These are phyloP conservation scores for Dittrichia graveolens DNA, from an alignment of 129 eudicot genomes.

Conservation along the genomic window DNA sequence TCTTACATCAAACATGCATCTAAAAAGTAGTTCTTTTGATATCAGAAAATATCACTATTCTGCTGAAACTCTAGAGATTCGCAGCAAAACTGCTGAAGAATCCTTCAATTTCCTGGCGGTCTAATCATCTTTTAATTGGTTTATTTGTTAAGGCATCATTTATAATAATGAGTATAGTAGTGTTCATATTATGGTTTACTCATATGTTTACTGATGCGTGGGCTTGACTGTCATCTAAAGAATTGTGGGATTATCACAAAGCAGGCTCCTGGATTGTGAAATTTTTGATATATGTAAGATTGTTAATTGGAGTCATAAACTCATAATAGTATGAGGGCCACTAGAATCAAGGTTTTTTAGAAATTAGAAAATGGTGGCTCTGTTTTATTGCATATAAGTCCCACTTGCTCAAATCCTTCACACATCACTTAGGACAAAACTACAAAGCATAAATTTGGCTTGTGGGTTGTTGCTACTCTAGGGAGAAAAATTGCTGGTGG, in stretches of 20 bases:
- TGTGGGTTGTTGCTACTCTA: slow-evolving; percentile 7
- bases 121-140: neutral
- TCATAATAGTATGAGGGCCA: no score
- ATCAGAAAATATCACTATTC: neutral
- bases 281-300: no score
- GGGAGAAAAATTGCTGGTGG: neutral
- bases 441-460: neutral
- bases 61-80: slow-evolving; percentile 3
- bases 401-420: no score
- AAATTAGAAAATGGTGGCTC: no score
- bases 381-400: no score
- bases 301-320: no score
- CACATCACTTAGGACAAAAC: neutral
- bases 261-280: no score
- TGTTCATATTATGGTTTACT: slow-evolving; percentile 3
- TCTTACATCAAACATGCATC: neutral
- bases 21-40: slow-evolving; percentile 15
- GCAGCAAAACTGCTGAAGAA: neutral
- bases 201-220: neutral
- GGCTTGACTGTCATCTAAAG: neutral
- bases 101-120: neutral
- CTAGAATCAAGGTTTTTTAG: no score
- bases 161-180: neutral
- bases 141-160: neutral
- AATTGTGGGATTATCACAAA: no score